These are phyloP conservation scores for Galeopsis tetrahit DNA, from an alignment of 257 asterid species.

Conservation along the genomic window DNA sequence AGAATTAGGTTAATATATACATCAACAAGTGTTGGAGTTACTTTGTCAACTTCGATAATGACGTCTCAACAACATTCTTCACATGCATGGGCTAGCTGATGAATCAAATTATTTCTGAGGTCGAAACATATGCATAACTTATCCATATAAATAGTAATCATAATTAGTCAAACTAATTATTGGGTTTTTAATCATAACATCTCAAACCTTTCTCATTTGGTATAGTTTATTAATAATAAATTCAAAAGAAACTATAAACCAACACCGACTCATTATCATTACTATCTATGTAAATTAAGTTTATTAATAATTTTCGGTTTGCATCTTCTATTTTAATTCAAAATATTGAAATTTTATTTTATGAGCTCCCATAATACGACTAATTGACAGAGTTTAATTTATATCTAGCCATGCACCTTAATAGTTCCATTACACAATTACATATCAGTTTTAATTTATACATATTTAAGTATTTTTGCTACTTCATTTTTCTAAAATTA, in stretches of 20 bases:
- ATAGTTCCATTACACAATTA: too few species aligned
- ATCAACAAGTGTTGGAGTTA: background rate
- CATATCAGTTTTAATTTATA: too few species aligned
- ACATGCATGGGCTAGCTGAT: slow-evolving; percentile 3
- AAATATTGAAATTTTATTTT: too few species aligned
- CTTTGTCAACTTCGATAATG: slow-evolving; percentile 16
- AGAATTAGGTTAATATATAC: background rate
- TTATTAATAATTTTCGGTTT: too few species aligned
- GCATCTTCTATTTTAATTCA: too few species aligned
- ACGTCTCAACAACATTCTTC: slow-evolving; percentile 25
- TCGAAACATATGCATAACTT: background rate
- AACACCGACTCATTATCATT: background rate
- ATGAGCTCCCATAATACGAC: too few species aligned
- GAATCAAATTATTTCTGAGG: background rate
- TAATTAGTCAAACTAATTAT: background rate
- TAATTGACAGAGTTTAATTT: too few species aligned
- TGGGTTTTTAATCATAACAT: background rate
- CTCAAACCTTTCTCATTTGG: background rate
- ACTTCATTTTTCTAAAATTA: too few species aligned
- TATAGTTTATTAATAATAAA: background rate
- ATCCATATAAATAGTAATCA: background rate
- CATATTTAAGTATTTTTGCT: too few species aligned
- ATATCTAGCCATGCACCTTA: too few species aligned
- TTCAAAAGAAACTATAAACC: background rate
- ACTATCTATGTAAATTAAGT: background rate